Conservation (phyloP, 2,329 filamentous ascomycete genomes). For the Aspergillus thermomutatus region DNA sequence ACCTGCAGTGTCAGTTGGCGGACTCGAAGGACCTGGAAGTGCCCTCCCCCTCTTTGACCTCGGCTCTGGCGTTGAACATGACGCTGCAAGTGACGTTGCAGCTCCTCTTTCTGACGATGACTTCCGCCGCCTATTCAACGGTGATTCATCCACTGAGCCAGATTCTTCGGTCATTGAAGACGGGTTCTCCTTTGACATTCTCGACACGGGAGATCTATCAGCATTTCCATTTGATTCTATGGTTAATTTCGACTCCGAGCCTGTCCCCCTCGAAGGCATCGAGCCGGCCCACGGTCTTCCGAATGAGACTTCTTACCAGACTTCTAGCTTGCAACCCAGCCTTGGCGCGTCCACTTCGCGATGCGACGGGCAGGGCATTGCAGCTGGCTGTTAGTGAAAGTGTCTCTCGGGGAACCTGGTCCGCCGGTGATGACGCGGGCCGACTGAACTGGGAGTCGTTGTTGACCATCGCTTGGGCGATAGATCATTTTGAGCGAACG, state of each 20-base stretch:
- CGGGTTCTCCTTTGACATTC: constrained; percentile 70
- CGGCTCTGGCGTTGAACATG: constrained; percentile 36
- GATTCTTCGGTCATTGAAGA: constrained; percentile 75
- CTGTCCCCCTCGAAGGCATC: constrained; percentile 42
- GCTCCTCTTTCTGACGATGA: constrained; percentile 66
- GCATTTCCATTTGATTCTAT: constrained; percentile 53
- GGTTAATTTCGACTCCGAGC: constrained; percentile 54
- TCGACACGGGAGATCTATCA: constrained; percentile 47
- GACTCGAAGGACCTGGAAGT: constrained; percentile 50
- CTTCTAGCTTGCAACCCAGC: constrained; percentile 52
- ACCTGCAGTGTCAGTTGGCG: constrained; percentile 99
- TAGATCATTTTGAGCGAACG: constrained; percentile 41
- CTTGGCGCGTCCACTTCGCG: constrained; percentile 52
- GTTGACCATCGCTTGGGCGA: constrained; percentile 45
- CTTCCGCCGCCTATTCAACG: constrained; percentile 59
- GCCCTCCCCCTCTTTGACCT: constrained; percentile 41
- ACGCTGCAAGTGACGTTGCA: constrained; percentile 60
- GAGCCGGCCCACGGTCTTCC: constrained; percentile 47
- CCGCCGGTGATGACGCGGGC: constrained; percentile 27
- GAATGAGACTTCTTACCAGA: constrained; percentile 49
- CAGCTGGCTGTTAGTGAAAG: constrained; percentile 48
- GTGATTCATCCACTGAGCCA: constrained; percentile 65
- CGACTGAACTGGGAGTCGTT: constrained; percentile 43
- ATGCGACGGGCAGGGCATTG: constrained; percentile 53
- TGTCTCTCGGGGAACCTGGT: constrained; percentile 33